Percentiles rank a stretch among this genome's conserved stretches.
phyloP scores from a whole-genome alignment of 2,329 filamentous ascomycete species.

The Alternaria incomplexa region DNA sequence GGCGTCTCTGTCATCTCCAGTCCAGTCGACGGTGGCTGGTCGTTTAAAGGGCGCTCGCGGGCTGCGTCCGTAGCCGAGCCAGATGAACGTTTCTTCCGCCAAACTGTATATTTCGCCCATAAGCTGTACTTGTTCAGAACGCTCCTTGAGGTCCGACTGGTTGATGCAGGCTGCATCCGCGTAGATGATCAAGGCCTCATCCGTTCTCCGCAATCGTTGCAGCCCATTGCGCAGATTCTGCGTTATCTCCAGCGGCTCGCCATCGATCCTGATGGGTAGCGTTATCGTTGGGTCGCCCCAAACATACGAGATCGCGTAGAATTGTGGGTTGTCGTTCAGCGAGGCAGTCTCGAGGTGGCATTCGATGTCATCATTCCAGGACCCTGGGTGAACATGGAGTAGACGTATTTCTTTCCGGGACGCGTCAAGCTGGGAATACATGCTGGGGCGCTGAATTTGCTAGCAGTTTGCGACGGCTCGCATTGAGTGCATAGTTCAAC shows the following conservation, averaged over 20 bases:
- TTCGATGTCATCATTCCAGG: not conserved
- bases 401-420: slow-evolving; percentile 2
- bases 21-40: not conserved
- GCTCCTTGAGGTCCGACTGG: slow-evolving; percentile 12
- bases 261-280: not conserved
- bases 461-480: not conserved
- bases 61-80: slow-evolving; percentile 1
- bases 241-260: not conserved
- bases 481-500: not conserved
- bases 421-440: not conserved
- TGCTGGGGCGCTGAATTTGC: not conserved
- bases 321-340: slow-evolving; percentile 1
- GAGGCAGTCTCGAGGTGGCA: not conserved
- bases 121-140: slow-evolving; percentile 5
- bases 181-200: not conserved
- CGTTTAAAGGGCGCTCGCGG: not conserved
- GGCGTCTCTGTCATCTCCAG: not conserved
- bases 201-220: not conserved
- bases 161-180: slow-evolving; percentile 22
- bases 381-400: not conserved
- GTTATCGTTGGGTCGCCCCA: not conserved
- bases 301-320: slow-evolving; percentile 7
- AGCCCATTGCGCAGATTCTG: not conserved
- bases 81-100: not conserved
- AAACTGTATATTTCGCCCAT: slow-evolving; percentile 18